These are phyloP conservation scores for Beta lomatogona DNA, from an alignment of 179 eudicot genomes.

Conservation along the genomic window DNA sequence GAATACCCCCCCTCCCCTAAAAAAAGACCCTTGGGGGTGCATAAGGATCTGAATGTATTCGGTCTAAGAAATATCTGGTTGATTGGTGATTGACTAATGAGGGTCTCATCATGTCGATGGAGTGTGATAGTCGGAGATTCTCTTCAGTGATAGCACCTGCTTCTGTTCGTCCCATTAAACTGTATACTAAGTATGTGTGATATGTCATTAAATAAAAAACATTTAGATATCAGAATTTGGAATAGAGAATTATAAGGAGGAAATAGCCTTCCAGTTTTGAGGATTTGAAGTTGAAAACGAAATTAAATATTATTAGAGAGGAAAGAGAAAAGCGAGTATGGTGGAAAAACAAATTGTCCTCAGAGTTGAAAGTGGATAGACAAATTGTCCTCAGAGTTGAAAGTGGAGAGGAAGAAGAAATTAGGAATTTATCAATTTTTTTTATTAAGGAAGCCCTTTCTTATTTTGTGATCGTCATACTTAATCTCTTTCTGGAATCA, in stretches of 20 bases:
- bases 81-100: not conserved
- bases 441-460: not conserved
- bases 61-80: not conserved
- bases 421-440: not conserved
- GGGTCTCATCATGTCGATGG: not conserved
- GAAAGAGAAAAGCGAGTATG: not conserved
- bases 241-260: not conserved
- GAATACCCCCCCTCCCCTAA: not conserved
- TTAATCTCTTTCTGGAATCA: conserved; percentile 12
- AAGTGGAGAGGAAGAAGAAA: not conserved
- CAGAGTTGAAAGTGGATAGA: not conserved
- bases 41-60: not conserved
- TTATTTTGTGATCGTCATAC: not conserved
- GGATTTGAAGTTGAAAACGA: not conserved
- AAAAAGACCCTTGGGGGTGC: not conserved
- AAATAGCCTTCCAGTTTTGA: not conserved
- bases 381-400: not conserved
- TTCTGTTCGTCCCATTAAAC: not conserved
- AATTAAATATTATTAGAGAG: not conserved
- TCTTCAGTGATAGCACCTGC: no score
- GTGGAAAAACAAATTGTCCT: not conserved
- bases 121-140: not conserved
- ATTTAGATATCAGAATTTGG: not conserved
- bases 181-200: not conserved
- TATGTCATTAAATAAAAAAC: not conserved